Base-by-base conservation (phyloP, 768 basidiomycete genomes). In the Hemileccinum rubropunctum region DNA sequence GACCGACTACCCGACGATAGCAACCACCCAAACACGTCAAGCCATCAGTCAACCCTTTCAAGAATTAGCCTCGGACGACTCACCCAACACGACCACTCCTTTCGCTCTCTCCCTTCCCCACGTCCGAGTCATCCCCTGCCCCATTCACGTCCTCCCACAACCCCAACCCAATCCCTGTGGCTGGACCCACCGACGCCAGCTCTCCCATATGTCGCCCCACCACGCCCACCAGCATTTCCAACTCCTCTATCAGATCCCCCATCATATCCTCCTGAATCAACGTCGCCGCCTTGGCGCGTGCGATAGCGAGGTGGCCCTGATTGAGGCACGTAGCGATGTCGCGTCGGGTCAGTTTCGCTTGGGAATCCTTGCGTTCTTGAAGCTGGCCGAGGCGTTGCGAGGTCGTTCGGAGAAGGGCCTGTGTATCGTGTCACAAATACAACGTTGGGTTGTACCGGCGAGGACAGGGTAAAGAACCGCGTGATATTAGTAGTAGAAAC, bases 211-310 rank as follows among this genome's bases (percentile, higher is more conserved):
- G 79, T 52, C 82, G 79, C 23, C 84, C 63, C 17, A 89, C 58
- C 18, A 78, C 70, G n/a, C 83, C 82, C 28, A 88, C 69, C 56
- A 85, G 73, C 77, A 81, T 82, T 64, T 82, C 86, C 51, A 90
- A 49, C 23, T 76, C 73, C 64, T 83, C 84, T 51, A 88, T 58
- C n/a, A 88, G 58, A 58, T 86, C 82, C 9, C 76, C 78, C 52
- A 76, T 71, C 9, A 73, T 69, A 58, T 89, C 86, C 41, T 87
- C 84, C 35, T 77, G 71, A 21, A 86, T 76, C 42, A 86, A 63
- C 58, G 77, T 81, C 62, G 84, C 83, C 2, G 84, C 84, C 69
- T 88, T 89, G n/a, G 79, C 76, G 41, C 87, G 80, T 12, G 88
- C 88, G 27, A 86, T 66, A 14, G 71, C 72, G 45, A 85, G 68